These are phyloP conservation scores for Tolypocladium paradoxum DNA, from an alignment of 2,329 filamentous ascomycete genomes.

Conservation along the genomic window DNA sequence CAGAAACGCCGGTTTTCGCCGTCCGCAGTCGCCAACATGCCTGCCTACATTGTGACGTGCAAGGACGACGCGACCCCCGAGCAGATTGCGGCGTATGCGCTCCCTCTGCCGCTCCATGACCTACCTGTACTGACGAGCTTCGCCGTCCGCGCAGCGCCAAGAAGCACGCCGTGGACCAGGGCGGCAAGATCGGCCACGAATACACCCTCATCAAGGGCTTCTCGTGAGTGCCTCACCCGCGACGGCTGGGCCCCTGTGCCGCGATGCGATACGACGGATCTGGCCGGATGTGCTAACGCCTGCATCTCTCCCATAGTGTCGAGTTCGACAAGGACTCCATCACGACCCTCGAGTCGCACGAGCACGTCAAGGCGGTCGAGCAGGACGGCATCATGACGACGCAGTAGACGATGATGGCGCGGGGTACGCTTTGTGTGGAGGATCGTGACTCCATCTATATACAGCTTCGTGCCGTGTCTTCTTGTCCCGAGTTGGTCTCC, in stretches of 20 bases:
- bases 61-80: conserved; percentile 57
- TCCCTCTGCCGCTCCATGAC: neutral
- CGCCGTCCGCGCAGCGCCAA: conserved; percentile 49
- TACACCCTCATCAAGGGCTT: conserved; percentile 88
- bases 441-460: neutral
- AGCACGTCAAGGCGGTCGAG: conserved; percentile 68
- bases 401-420: conserved; percentile 39
- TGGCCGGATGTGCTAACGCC: neutral
- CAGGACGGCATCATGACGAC: conserved; percentile 58
- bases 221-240: conserved; percentile 51
- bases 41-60: conserved; percentile 55
- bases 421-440: neutral
- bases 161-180: conserved; percentile 60
- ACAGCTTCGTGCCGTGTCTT: neutral
- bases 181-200: conserved; percentile 75
- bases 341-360: conserved; percentile 52
- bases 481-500: neutral
- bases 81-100: conserved; percentile 55
- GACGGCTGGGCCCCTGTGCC: neutral
- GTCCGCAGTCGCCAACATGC: conserved; percentile 29
- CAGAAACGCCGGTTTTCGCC: neutral
- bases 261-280: neutral
- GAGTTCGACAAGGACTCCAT: conserved; percentile 59
- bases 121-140: neutral
- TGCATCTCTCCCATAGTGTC: conserved; percentile 47